Percentiles rank a stretch among this genome's conserved stretches.
phyloP scores from a whole-genome alignment of 305 asterid genomes.

The Nicotiana rustica region DNA sequence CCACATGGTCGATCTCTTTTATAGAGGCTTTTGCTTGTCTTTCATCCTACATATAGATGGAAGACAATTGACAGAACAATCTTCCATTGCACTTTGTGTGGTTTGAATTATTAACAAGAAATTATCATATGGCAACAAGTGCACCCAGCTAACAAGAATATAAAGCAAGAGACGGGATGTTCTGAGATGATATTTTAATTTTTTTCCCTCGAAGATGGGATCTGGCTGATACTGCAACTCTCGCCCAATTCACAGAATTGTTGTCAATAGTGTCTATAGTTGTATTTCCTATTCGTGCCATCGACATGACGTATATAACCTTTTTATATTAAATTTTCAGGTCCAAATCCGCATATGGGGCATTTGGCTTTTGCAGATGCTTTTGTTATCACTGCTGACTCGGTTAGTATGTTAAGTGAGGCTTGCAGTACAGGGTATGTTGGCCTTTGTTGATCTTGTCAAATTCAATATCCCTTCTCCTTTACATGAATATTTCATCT shows the following conservation, averaged over 20 bases:
- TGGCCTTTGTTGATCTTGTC: not conserved
- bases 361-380: slow-evolving; percentile 92
- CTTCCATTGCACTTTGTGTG: not conserved
- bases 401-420: slow-evolving; percentile 91
- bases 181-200: not conserved
- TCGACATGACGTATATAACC: slow-evolving; percentile 14
- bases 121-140: not conserved
- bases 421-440: slow-evolving; percentile 95
- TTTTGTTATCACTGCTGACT: slow-evolving; percentile 84
- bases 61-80: not conserved
- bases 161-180: not conserved
- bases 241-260: not conserved
- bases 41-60: slow-evolving; percentile 4
- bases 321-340: slow-evolving; percentile 48
- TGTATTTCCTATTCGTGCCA: slow-evolving; percentile 29
- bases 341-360: slow-evolving; percentile 88
- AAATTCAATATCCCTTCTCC: slow-evolving; percentile 1
- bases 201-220: not conserved
- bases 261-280: not conserved
- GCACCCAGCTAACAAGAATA: not conserved
- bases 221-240: slow-evolving; percentile 2
- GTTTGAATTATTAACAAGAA: not conserved
- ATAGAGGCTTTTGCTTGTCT: not conserved
- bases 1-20: not conserved
- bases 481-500: not conserved